Evolutionary conservation across 805 yeast species (phyloP), one percentile per base, ranked within the genome.

Genomic region (Lipomyces sp.): DNA sequence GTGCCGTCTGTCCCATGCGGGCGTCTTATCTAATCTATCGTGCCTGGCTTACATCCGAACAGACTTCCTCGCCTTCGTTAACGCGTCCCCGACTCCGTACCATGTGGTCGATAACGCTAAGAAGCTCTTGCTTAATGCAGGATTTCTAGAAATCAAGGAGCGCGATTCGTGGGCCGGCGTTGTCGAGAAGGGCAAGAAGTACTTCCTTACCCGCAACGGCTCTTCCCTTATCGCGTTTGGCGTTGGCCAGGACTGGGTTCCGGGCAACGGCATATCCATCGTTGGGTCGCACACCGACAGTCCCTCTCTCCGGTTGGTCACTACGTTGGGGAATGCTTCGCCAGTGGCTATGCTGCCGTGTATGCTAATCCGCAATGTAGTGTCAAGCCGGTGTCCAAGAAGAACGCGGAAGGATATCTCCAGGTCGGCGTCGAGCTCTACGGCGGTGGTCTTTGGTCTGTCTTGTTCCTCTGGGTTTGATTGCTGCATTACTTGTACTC

Each of bases 221-320:
- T 86, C 96, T 2, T 86, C 96, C 0, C 73, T 91, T 23, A 82
- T 91, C 58, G 96, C 96, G 1, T 90, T 91, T 69, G 78, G 82
- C 1, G 83, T 88, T 18, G 96, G 96, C 33, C 76, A 76, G 1
- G 64, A 79, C 42, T 86, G 85, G 81, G 62, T 66, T 45, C 82
- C 85, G 2, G 96, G 95, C 10, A 81, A 83, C 56, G 91, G 95
- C 8, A 74, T 89, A 55, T 80, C 97, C 4, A 82, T 93, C 46
- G 84, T 90, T 32, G 98, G 98, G 16, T 96, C 96, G 1, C 98
- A 91, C 68, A 90, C 97, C 0, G 98, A 91, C 68, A 86, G 95
- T 3, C 98, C 98, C 10, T 81, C 87, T 29, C 74, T 91, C 58
- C 78, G 95, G 58, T 53, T 4, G 4, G 43, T 19, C 6, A 18